Conservation (phyloP, 169 alveolate species). For the Eimeria falciformis region DNA sequence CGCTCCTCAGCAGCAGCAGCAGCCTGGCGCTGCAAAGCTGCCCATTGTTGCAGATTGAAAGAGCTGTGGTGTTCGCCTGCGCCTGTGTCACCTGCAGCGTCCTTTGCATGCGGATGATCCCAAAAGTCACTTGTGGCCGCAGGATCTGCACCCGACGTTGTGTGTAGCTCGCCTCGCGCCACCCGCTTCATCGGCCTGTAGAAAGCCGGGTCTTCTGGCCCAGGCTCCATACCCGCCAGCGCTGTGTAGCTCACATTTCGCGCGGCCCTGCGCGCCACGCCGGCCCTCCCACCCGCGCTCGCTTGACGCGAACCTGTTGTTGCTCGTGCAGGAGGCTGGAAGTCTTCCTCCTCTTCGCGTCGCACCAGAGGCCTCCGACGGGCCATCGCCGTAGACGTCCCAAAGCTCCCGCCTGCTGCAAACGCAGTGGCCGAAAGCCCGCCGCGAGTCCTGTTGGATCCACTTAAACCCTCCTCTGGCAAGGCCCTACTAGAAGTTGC, state of each 20-base stretch:
- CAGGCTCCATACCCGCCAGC: conserved; percentile 34
- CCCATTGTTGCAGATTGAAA: conserved; percentile 34
- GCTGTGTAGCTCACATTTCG: conserved; percentile 57
- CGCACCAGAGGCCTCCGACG: not conserved
- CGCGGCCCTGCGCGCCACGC: conserved; percentile 5
- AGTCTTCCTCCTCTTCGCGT: conserved; percentile 24
- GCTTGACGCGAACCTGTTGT: conserved; percentile 13
- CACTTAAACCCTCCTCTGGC: conserved; percentile 3
- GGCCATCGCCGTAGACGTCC: conserved; percentile 1
- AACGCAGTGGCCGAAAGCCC: not conserved
- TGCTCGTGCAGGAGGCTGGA: not conserved
- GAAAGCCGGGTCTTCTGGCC: conserved; percentile 6
- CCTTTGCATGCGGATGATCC: conserved; percentile 9
- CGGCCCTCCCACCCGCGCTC: conserved; percentile 32
- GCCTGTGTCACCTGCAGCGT: not conserved
- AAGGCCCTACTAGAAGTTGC: not conserved
- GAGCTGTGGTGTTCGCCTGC: not conserved
- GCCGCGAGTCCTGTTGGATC: not conserved
- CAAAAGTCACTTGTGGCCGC: not conserved
- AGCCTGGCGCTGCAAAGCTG: conserved; percentile 54
- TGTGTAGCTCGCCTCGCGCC: conserved; percentile 14
- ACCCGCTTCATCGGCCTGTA: conserved; percentile 35
- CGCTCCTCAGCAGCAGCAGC: conserved; percentile 29
- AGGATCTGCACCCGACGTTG: not conserved
- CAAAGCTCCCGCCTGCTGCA: not conserved